These are phyloP conservation scores for Blumeriella jaapii DNA, from an alignment of 2,329 filamentous ascomycete species.

Conservation along the genomic window DNA sequence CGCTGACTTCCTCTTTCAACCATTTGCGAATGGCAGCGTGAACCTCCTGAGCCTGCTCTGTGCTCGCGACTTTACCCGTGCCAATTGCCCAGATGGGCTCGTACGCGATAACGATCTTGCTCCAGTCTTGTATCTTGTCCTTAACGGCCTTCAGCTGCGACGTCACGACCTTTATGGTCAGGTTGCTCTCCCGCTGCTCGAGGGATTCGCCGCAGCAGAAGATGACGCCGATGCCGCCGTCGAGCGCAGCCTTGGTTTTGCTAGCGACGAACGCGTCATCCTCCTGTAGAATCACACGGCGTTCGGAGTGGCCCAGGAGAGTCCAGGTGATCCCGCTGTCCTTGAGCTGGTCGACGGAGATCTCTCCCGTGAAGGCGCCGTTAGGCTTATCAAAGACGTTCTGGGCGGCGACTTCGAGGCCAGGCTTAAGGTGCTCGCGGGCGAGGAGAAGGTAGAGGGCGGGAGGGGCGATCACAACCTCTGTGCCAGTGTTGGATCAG, in stretches of 20 bases:
- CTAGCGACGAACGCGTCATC: constrained; percentile 72
- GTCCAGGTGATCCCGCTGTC: constrained; percentile 84
- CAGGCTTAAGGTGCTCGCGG: constrained; percentile 63
- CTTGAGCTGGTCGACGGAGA: constrained; percentile 81
- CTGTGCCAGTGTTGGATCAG: constrained; percentile 31
- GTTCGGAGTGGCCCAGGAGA: constrained; percentile 90
- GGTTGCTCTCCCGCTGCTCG: constrained; percentile 75
- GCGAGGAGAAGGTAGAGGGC: constrained; percentile 82
- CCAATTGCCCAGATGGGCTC: constrained; percentile 97
- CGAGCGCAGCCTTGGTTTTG: constrained; percentile 90
- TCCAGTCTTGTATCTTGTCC: constrained; percentile 76
- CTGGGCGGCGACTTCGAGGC: constrained; percentile 81
- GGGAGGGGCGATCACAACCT: constrained; percentile 91
- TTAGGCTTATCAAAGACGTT: constrained; percentile 97
- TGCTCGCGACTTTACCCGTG: constrained; percentile 86
- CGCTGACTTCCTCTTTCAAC: constrained; percentile 67
- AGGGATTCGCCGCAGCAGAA: constrained; percentile 96
- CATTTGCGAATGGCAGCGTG: constrained; percentile 86
- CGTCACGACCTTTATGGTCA: constrained; percentile 80
- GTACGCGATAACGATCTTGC: constrained; percentile 91
- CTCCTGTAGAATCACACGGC: constrained; percentile 81
- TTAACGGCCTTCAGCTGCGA: constrained; percentile 74
- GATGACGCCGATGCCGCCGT: constrained; percentile 81
- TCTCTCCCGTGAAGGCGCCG: constrained; percentile 95
- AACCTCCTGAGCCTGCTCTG: constrained; percentile 84